Base-by-base conservation (phyloP, 140 eudicot species). In the Anethum foeniculum region DNA sequence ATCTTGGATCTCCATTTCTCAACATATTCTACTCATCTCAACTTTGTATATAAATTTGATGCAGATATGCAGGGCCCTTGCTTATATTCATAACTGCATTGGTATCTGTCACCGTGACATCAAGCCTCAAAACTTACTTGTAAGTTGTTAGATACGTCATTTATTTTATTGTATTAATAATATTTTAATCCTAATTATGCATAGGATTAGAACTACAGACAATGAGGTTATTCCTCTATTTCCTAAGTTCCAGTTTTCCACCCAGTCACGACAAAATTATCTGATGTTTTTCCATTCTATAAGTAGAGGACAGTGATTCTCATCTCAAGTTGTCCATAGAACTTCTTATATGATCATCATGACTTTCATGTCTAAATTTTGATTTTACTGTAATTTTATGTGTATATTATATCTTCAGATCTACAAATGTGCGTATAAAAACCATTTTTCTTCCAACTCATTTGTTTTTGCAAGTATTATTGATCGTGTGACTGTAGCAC, bases 21-120 rank as follows among this genome's bases (percentile, higher is more conserved):
- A 68, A 32, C 0, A 34, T 3, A 8, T 68, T 6, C 4, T 41
- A 43, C 56, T 5, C 30, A 1, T 75, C 62, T 51, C 15, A 62
- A 41, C 71, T 21, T 27, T 68, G 12, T 64, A 28, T 36, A 23
- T 41, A 12, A 15, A 36, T 43, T 14, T 72, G 84, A 43, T 92
- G 90, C 91, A 95, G 99, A 95, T 95, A 81, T 95, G 99, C 88
- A 86, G 99, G 87, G 99, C 97, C 48, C 97, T 95, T 84, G 98
- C 97, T 7, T 95, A 95, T 82, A 91, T 93, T 46, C 99, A 95
- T 76, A 91, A 93, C 79, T 92, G 96, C 80, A 88, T 93, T 43
- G 97, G 98, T 58, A 91, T 95, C 18, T 95, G 99, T 76, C 99
- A 95, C 86, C 98, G 98, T 83, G 99, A 95, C 86, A 95, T 95